Evolutionary conservation across 2,329 filamentous ascomycete genomes (phyloP).

Genomic region (Fusarium poae): DNA sequence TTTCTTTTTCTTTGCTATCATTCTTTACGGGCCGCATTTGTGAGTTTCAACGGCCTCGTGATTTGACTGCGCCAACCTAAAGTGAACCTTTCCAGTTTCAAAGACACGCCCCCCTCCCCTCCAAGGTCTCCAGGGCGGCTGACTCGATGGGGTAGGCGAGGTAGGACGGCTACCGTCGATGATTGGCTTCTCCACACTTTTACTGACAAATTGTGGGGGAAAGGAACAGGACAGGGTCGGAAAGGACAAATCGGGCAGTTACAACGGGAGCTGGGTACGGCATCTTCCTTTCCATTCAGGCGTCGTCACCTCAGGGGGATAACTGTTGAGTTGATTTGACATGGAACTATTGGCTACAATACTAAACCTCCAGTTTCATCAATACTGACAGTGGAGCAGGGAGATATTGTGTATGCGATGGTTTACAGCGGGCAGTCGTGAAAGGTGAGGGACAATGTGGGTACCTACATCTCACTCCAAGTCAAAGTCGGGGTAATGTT

Average conservation of each 20-base stretch:
- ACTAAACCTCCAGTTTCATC: neutral
- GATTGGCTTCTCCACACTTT: conserved; percentile 49
- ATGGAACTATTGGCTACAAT: neutral
- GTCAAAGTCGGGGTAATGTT: conserved; percentile 37
- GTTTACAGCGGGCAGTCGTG: conserved; percentile 10
- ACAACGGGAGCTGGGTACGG: conserved; percentile 34
- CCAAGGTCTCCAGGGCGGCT: conserved; percentile 11
- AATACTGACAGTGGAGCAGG: conserved; percentile 19
- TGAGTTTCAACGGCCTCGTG: conserved; percentile 45
- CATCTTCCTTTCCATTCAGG: conserved; percentile 19
- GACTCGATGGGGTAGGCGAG: conserved; percentile 38
- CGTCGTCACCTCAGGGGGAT: conserved; percentile 14
- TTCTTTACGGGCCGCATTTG: conserved; percentile 40
- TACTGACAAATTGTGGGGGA: conserved; percentile 46
- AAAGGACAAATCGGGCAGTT: conserved; percentile 38
- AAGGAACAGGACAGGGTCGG: conserved; percentile 29
- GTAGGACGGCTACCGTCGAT: conserved; percentile 17
- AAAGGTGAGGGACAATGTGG: conserved; percentile 30
- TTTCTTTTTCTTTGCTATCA: neutral
- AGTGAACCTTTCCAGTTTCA: conserved; percentile 28
- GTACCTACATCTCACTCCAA: conserved; percentile 25
- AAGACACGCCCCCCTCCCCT: conserved; percentile 33
- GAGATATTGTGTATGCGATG: neutral
- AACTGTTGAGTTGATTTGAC: conserved; percentile 4
- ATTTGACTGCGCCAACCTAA: conserved; percentile 33